phyloP scores from a whole-genome alignment of 2,329 filamentous ascomycete genomes.

The Emmonsia crescens region DNA sequence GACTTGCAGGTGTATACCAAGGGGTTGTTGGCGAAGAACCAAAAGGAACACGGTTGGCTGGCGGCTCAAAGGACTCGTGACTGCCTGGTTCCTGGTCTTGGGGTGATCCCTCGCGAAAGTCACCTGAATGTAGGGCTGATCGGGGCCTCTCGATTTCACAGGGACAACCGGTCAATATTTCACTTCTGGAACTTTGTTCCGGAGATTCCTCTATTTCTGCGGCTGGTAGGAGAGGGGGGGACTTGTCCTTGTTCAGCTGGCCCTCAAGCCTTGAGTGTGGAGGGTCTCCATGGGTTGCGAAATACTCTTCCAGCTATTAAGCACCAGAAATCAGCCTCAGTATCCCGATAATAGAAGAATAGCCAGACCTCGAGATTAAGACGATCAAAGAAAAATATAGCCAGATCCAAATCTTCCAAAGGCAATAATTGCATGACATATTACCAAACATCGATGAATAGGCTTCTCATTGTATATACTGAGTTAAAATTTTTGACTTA shows the following conservation, averaged over 20 bases:
- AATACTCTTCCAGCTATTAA: constrained; percentile 28
- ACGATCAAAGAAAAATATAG: background rate
- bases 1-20: constrained; percentile 37
- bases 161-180: constrained; percentile 42
- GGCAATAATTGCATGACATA: background rate
- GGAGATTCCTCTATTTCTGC: constrained; percentile 33
- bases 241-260: constrained; percentile 12
- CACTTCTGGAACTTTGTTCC: constrained; percentile 22
- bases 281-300: constrained; percentile 26
- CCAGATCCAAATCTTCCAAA: background rate
- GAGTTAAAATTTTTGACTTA: constrained; percentile 22
- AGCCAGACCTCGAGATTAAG: background rate
- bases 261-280: constrained; percentile 28
- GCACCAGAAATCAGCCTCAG: background rate
- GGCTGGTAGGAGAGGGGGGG: constrained; percentile 33
- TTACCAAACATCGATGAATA: background rate
- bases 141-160: constrained; percentile 67
- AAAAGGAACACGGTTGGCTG: constrained; percentile 14
- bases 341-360: background rate
- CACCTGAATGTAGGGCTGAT: constrained; percentile 57
- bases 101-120: constrained; percentile 43
- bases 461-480: background rate
- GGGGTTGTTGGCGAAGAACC: constrained; percentile 45
- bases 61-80: constrained; percentile 12
- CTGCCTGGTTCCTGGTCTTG: constrained; percentile 18